Evolutionary conservation across 1,139 yeast genomes (phyloP).

Genomic region (Yarrowia galli): DNA sequence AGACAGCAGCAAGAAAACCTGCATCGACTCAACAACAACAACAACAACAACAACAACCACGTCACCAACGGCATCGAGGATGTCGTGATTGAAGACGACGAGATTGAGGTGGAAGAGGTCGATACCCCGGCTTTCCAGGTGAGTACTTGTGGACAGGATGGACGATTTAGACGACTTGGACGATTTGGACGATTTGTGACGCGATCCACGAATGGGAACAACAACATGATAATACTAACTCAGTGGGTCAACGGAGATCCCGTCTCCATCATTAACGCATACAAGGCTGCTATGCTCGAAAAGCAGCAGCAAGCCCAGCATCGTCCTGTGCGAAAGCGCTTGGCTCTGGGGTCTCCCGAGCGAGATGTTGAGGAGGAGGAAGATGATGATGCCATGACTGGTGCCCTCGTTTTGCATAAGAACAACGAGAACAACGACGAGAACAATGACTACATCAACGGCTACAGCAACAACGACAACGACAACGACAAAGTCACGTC

Average conservation of each 20-base stretch:
- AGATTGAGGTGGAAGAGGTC: neutral
- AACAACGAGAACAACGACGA: neutral
- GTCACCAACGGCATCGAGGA: neutral
- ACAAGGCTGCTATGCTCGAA: slow-evolving; percentile 29
- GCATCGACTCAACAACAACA: neutral
- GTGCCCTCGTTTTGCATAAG: neutral
- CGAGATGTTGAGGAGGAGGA: neutral
- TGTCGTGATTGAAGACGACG: slow-evolving; percentile 2
- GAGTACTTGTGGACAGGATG: neutral
- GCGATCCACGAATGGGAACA: neutral
- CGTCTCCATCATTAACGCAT: slow-evolving; percentile 18
- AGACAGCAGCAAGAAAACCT: neutral
- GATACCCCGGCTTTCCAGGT: slow-evolving; percentile 10
- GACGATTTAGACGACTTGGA: too few species aligned
- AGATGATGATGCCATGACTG: neutral
- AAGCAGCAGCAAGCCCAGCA: neutral
- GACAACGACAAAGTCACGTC: neutral
- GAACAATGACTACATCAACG: neutral
- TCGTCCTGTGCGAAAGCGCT: neutral
- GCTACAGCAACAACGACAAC: neutral
- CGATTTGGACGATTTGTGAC: neutral
- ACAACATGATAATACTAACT: neutral
- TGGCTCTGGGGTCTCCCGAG: neutral
- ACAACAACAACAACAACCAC: neutral
- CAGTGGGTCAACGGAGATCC: slow-evolving; percentile 22